phyloP scores from a whole-genome alignment of 1,284 basidiomycete genomes.

The Ganoderma boninense region DNA sequence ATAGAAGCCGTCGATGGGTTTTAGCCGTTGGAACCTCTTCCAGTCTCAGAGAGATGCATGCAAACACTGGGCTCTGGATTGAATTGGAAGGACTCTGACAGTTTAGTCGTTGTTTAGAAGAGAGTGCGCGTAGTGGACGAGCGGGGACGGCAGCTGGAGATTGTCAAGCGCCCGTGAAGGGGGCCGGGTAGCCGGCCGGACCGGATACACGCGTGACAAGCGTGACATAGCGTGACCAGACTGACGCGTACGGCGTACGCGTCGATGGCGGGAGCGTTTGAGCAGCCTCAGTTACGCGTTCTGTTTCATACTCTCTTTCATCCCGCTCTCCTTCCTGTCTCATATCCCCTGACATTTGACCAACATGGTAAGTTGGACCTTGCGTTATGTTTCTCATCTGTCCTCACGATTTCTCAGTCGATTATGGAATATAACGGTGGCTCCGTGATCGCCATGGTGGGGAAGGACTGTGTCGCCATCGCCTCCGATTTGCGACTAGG shows the following conservation, averaged over 20 bases:
- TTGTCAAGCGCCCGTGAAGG: not conserved
- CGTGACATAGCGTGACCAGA: slow-evolving; percentile 5
- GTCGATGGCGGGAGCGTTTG: slow-evolving; percentile 6
- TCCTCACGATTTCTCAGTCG: slow-evolving; percentile 56
- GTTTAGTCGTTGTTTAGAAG: too few relatives aligned
- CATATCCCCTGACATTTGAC: not conserved
- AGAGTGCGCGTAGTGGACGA: too few relatives aligned
- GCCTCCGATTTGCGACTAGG: slow-evolving; percentile 95
- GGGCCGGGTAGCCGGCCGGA: not conserved
- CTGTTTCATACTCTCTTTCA: slow-evolving; percentile 8
- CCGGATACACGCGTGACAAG: slow-evolving; percentile 15
- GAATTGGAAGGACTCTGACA: too few relatives aligned
- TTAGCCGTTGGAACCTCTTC: too few relatives aligned
- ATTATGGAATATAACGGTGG: slow-evolving; percentile 94
- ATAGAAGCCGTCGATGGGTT: too few relatives aligned
- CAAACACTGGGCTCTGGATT: too few relatives aligned
- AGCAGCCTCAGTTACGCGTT: slow-evolving; percentile 11
- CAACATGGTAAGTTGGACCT: slow-evolving; percentile 26
- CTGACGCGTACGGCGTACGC: slow-evolving; percentile 26
- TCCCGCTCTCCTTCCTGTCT: not conserved
- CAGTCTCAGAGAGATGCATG: too few relatives aligned
- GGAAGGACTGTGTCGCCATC: slow-evolving; percentile 99
- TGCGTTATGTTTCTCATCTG: too few relatives aligned
- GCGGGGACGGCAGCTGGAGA: too few relatives aligned
- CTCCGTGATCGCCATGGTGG: slow-evolving; percentile 98